Evolutionary conservation across 148 eudicot genomes (phyloP).

Genomic region (Linanthus parryae): DNA sequence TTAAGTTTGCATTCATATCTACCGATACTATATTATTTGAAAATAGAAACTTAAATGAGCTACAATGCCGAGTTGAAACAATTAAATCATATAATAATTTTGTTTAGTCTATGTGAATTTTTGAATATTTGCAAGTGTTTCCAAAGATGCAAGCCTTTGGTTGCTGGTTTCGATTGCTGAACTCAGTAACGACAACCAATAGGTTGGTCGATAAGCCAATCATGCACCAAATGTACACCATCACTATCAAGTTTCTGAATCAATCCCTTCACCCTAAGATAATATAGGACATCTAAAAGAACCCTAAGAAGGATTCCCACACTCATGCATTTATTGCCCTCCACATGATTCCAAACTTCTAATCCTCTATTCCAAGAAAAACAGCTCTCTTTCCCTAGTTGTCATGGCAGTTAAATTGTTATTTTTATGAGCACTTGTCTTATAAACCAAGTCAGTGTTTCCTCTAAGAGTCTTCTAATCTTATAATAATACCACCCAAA

Average conservation of each 20-base stretch:
- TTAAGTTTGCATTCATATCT: too few relatives aligned
- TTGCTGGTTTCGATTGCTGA: too few relatives aligned
- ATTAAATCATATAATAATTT: too few relatives aligned
- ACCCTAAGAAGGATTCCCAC: slow-evolving; percentile 48
- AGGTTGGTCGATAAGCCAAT: too few relatives aligned
- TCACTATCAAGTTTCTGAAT: slow-evolving; percentile 23
- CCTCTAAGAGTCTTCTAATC: neutral
- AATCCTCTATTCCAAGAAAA: slow-evolving; percentile 60
- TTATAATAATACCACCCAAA: slow-evolving; percentile 14
- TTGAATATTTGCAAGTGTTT: too few relatives aligned
- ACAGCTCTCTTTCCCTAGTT: slow-evolving; percentile 52
- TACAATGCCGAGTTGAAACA: too few relatives aligned
- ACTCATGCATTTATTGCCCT: slow-evolving; percentile 63
- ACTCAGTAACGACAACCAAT: too few relatives aligned
- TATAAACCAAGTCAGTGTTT: slow-evolving; percentile 10
- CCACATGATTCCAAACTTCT: slow-evolving; percentile 87
- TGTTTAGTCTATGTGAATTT: too few relatives aligned
- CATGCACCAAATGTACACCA: too few relatives aligned
- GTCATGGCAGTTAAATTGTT: slow-evolving; percentile 12
- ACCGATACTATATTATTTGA: too few relatives aligned
- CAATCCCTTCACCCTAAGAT: slow-evolving; percentile 15
- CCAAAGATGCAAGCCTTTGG: too few relatives aligned
- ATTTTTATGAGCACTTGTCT: slow-evolving; percentile 8
- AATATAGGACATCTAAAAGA: slow-evolving; percentile 18
- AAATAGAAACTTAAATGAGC: too few relatives aligned